phyloP scores from a whole-genome alignment of 2,329 filamentous ascomycete species.

The Colletotrichum brevisporum region DNA sequence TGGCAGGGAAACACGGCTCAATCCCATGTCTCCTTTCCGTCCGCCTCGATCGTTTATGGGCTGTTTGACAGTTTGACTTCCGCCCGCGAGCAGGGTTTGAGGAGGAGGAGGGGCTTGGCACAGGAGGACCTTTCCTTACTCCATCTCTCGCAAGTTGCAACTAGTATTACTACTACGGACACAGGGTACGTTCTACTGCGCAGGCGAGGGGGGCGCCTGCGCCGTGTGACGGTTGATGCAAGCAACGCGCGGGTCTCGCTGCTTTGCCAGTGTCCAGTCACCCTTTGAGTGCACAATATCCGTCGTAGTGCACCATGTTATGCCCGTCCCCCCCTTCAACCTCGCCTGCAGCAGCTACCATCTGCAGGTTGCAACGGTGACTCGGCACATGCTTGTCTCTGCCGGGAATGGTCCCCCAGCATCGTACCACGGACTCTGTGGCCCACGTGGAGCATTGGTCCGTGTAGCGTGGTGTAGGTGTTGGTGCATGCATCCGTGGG shows the following conservation, averaged over 20 bases:
- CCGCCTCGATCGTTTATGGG: conserved; percentile 1
- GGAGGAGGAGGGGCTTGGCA: conserved; percentile 1
- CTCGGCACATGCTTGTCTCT: conserved; percentile 42
- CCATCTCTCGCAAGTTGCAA: too few species aligned
- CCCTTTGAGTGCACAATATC: too few species aligned
- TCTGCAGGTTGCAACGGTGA: conserved; percentile 38
- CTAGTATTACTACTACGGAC: not conserved
- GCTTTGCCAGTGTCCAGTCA: conserved; percentile 21
- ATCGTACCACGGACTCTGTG: conserved; percentile 34
- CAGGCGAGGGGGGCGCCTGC: conserved; percentile 20
- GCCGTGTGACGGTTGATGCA: conserved; percentile 25
- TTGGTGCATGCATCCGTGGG: conserved; percentile 16
- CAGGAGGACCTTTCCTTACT: not conserved
- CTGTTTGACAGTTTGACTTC: conserved; percentile 14
- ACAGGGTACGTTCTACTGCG: conserved; percentile 14
- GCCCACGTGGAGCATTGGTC: conserved; percentile 39
- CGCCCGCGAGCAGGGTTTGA: conserved; percentile 4
- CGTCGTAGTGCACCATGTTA: too few species aligned
- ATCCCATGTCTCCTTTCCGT: conserved; percentile 3
- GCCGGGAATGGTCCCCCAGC: conserved; percentile 37
- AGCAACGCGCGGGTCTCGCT: conserved; percentile 22
- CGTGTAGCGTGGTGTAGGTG: conserved; percentile 21
- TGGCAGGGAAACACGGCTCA: not conserved
- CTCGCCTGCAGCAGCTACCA: conserved; percentile 30
- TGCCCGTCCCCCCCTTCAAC: conserved; percentile 1